These are phyloP conservation scores for Gleditsia sinensis DNA, from an alignment of 306 rosid genomes.

Conservation along the genomic window DNA sequence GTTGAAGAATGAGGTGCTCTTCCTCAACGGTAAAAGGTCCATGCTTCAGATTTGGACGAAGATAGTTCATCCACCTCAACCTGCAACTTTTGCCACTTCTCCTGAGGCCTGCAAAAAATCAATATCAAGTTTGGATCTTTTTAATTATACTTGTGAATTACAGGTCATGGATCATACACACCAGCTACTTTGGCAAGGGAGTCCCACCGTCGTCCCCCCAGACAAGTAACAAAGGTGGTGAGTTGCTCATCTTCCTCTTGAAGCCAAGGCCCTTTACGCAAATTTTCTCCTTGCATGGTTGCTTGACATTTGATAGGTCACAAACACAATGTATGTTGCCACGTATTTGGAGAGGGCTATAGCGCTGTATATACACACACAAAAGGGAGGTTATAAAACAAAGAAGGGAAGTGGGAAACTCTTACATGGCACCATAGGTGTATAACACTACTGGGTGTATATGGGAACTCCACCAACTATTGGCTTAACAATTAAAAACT, in stretches of 20 bases:
- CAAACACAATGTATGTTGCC: not conserved
- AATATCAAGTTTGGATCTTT: no score
- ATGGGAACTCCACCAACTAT: conserved; percentile 68
- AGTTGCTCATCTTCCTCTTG: conserved; percentile 74
- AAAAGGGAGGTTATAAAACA: conserved; percentile 17
- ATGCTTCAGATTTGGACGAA: conserved; percentile 69
- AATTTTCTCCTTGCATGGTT: conserved; percentile 40
- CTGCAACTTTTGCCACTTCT: conserved; percentile 93
- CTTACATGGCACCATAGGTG: conserved; percentile 36
- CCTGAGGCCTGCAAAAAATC: conserved; percentile 48
- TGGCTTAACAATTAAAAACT: conserved; percentile 40
- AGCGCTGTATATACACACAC: conserved; percentile 6
- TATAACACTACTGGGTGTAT: conserved; percentile 46
- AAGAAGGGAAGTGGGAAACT: conserved; percentile 35
- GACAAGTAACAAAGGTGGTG: conserved; percentile 45
- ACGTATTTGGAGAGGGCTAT: not conserved
- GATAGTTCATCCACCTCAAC: conserved; percentile 82
- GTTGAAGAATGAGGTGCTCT: conserved; percentile 57
- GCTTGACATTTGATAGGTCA: conserved; percentile 14
- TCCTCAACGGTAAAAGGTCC: conserved; percentile 55
- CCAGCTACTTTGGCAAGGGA: conserved; percentile 73
- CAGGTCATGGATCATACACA: conserved; percentile 1
- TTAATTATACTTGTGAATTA: no score
- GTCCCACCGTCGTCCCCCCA: conserved; percentile 74
- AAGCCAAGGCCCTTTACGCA: conserved; percentile 73